Conservation (phyloP, 1,284 basidiomycete species). For the Malassezia sympodialis region DNA sequence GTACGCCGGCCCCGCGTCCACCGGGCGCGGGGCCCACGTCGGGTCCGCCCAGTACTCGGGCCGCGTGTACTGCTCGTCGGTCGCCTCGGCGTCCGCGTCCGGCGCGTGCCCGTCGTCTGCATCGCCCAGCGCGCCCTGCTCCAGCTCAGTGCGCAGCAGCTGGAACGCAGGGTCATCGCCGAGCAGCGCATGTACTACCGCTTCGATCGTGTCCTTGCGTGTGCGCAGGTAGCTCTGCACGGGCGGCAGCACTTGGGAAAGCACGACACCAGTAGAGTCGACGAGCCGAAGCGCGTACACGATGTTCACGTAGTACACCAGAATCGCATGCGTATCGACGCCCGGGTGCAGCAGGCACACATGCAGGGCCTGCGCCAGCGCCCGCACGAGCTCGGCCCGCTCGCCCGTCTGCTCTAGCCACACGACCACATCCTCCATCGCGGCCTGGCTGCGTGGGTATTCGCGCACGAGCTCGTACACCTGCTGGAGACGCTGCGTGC, state of each 20-base stretch:
- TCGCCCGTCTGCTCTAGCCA: constrained; percentile 29
- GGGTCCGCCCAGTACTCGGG: constrained; percentile 20
- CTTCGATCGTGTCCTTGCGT: constrained; percentile 36
- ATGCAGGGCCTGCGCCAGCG: constrained; percentile 55
- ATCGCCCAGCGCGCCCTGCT: constrained; percentile 11
- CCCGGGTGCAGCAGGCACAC: constrained; percentile 82
- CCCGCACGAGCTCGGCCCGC: constrained; percentile 57
- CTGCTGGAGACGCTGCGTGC: constrained; percentile 49
- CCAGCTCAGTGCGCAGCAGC: constrained; percentile 36
- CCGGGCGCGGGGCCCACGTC: constrained; percentile 15
- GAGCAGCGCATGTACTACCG: constrained; percentile 39
- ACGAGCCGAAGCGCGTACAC: constrained; percentile 81
- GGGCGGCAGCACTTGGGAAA: constrained; percentile 50
- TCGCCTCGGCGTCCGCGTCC: background rate
- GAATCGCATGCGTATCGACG: constrained; percentile 82
- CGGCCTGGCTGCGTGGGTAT: constrained; percentile 74
- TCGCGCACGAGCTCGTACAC: constrained; percentile 93
- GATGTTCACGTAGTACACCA: constrained; percentile 84
- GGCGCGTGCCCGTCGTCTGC: background rate
- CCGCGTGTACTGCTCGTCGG: constrained; percentile 6
- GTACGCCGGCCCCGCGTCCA: constrained; percentile 30
- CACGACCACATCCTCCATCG: constrained; percentile 77
- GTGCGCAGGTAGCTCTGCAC: constrained; percentile 34
- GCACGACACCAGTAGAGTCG: constrained; percentile 79
- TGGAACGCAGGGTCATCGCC: constrained; percentile 39